Conservation (phyloP, 768 basidiomycete genomes). For the Suillus subalutaceus region DNA sequence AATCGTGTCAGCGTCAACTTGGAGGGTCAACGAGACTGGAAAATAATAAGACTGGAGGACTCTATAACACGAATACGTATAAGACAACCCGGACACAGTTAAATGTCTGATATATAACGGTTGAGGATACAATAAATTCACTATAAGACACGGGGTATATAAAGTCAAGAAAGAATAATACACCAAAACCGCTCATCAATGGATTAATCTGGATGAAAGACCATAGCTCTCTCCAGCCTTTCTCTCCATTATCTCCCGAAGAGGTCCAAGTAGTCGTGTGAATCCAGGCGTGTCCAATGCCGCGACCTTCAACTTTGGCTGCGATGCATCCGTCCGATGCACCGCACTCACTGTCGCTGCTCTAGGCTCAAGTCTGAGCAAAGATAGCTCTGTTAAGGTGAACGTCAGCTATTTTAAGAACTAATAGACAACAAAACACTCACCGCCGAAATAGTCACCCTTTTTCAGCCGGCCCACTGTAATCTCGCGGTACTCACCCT, state of each 20-base stretch:
- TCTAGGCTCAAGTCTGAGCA: conserved; percentile 86
- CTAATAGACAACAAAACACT: conserved; percentile 25
- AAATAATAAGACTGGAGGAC: not conserved
- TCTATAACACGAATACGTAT: not conserved
- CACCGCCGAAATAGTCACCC: conserved; percentile 99
- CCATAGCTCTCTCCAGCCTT: conserved; percentile 80
- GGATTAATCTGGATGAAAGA: conserved; percentile 34
- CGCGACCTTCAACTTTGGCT: conserved; percentile 85
- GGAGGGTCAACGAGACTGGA: conserved; percentile 5
- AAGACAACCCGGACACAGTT: not conserved
- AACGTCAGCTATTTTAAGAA: conserved; percentile 12
- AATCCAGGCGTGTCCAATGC: conserved; percentile 93
- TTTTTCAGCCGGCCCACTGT: conserved; percentile 77
- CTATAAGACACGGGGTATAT: conserved; percentile 9
- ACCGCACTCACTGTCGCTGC: conserved; percentile 96
- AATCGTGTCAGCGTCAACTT: conserved; percentile 2
- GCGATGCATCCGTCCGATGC: conserved; percentile 42
- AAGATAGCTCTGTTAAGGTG: conserved; percentile 72
- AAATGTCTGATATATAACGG: not conserved
- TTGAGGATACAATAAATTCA: conserved; percentile 3
- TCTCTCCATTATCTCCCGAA: conserved; percentile 92
- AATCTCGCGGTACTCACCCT: conserved; percentile 63
- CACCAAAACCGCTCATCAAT: conserved; percentile 19
- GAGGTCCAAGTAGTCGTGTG: conserved; percentile 88
- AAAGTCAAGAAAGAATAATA: conserved; percentile 6